Base-by-base conservation (phyloP, 164 flowering plant genomes). In the Umbilicus rupestris region DNA sequence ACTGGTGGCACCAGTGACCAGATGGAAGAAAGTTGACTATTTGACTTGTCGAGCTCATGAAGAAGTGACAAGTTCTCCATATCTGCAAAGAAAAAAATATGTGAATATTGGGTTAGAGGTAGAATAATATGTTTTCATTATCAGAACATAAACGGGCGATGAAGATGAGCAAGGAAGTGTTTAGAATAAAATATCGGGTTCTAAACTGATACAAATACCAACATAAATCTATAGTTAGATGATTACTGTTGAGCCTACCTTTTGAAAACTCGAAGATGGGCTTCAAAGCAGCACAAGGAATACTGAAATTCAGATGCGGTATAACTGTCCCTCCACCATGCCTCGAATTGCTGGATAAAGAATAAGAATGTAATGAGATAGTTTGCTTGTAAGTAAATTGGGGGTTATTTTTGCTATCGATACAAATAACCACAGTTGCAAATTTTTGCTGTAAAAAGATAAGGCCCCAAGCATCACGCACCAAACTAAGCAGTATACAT, bases 301-400 rank as follows among this genome's bases (percentile, higher is more conserved):
- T 87, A 83, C 94, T 86, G 89, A 93, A 93, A 81, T 92, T 90
- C 78, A 90, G 76, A 77, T 92, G 88, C 22, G 98, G 98, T 58
- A 92, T 86, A 62, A 88, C 72, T 12, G 84, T 82, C 55, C 96
- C 96, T 70, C 92, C 89, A 69, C 92, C 85, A 73, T 90, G 92
- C 78, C 84, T 85, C 42, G 98, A 92, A 75, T 92, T 92, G 81
- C 98, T 92, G 83, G 29, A 75, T 60, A 63, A 70, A 57, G 26
- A 69, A 72, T 44, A 67, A 12, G 67, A 22, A 49, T 17, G 31
- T 41, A 14, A 15, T 45, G 49, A 45, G 49, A 16, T 2, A 20
- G 57, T 50, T 50, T 22, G 28, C 57, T 50, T 1, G 2, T 22
- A 24, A 20, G 17, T 60, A 30, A 60, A 60, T 60, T 5, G 24